Conservation (phyloP, 176 grass and related monocot species). For the Phyllostachys edulis region DNA sequence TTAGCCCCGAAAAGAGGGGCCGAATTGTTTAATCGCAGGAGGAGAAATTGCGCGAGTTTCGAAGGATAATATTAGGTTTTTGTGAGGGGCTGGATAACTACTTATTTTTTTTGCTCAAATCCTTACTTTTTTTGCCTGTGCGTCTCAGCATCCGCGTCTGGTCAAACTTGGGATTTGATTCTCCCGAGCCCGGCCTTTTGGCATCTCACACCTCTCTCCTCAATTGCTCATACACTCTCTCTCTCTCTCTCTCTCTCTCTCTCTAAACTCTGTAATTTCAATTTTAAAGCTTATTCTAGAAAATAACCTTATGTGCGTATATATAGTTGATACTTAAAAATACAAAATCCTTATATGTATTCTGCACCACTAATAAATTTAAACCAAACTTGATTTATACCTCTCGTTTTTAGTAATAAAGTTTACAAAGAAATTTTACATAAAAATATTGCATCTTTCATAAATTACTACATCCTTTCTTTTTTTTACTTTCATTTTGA, state of each 20-base stretch:
- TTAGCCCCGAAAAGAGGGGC: slow-evolving; percentile 27
- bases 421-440: neutral
- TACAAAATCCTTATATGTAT: neutral
- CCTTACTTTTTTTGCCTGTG: neutral
- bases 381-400: neutral
- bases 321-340: neutral
- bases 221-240: neutral
- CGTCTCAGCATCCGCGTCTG: slow-evolving; percentile 52
- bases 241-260: neutral
- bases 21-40: slow-evolving; percentile 20
- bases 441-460: neutral
- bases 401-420: neutral
- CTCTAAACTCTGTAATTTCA: neutral
- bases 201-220: slow-evolving; percentile 19
- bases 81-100: slow-evolving; percentile 31
- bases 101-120: neutral
- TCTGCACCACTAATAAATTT: neutral
- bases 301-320: neutral
- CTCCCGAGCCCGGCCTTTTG: slow-evolving; percentile 55
- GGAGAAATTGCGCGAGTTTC: neutral
- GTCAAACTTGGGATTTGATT: slow-evolving; percentile 89
- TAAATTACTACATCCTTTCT: no score
- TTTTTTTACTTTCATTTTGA: no score
- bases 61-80: neutral
- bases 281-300: neutral